Evolutionary conservation across 2,329 filamentous ascomycete species (phyloP).

Genomic region (Pseudogymnoascus destructans): DNA sequence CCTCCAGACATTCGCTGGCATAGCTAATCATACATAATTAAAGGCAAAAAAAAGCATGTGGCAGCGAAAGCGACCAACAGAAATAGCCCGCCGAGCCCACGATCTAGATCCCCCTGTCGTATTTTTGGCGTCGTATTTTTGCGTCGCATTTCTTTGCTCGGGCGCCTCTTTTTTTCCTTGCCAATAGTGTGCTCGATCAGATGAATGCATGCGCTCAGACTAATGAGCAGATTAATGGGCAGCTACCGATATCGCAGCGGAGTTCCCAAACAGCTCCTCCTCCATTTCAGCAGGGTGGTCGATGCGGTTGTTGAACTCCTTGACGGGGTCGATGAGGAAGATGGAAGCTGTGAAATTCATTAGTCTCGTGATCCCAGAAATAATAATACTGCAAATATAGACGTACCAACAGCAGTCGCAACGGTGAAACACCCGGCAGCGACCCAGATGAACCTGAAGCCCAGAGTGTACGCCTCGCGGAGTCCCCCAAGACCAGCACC

Average conservation of each 20-base stretch:
- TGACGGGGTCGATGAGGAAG: slow-evolving; percentile 26
- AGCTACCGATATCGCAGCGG: neutral
- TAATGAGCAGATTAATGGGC: neutral
- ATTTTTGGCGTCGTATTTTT: neutral
- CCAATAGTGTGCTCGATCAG: neutral
- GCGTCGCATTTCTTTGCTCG: neutral
- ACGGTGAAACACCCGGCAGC: slow-evolving; percentile 23
- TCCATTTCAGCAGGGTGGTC: slow-evolving; percentile 29
- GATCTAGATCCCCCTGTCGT: neutral
- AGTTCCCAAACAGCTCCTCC: slow-evolving; percentile 16
- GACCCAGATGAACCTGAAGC: slow-evolving; percentile 27
- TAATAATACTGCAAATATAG: neutral
- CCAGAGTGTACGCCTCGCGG: slow-evolving; percentile 22
- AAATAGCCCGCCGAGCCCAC: neutral
- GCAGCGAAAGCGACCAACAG: neutral
- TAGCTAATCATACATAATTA: neutral
- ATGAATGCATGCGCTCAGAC: neutral
- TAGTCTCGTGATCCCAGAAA: slow-evolving; percentile 14
- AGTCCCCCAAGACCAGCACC: slow-evolving; percentile 20
- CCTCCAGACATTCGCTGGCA: neutral
- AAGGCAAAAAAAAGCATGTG: neutral
- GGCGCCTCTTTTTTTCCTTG: neutral
- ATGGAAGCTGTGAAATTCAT: slow-evolving; percentile 12
- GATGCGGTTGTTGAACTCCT: slow-evolving; percentile 29
- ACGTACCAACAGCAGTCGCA: slow-evolving; percentile 10